A percentile compares a stretch with the other conserved stretches of the same genome.
Evolutionary conservation across 345 rosid species (phyloP).

Genomic region (Salix koriyanagi): DNA sequence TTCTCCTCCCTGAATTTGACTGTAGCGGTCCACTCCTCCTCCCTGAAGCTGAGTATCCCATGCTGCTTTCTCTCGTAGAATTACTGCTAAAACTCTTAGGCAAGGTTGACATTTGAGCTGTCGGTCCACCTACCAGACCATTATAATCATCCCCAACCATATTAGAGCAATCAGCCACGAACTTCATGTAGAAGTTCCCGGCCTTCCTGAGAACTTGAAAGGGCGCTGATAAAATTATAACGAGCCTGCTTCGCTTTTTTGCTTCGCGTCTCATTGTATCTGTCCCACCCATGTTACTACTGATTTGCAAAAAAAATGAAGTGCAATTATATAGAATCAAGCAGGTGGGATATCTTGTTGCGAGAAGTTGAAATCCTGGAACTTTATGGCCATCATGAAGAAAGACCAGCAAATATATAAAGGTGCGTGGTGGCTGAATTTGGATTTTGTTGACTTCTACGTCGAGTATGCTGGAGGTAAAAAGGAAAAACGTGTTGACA

Average conservation of each 20-base stretch:
- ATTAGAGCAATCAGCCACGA: conserved; percentile 27
- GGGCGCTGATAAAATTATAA: conserved; percentile 17
- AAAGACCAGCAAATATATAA: background rate
- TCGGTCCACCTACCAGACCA: conserved; percentile 13
- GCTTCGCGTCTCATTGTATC: conserved; percentile 11
- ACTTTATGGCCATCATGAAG: background rate
- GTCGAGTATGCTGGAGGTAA: background rate
- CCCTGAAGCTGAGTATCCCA: background rate
- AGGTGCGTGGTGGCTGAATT: background rate
- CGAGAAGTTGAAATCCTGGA: background rate
- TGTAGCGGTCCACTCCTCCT: background rate
- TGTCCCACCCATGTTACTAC: background rate
- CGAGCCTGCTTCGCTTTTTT: conserved; percentile 23
- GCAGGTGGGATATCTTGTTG: background rate
- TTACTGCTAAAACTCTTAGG: conserved; percentile 31
- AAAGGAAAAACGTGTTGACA: background rate
- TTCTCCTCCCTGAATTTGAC: background rate
- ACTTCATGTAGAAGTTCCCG: conserved; percentile 28
- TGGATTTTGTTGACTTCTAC: background rate
- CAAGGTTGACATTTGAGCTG: conserved; percentile 1
- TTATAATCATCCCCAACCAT: conserved; percentile 6
- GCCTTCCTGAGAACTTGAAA: conserved; percentile 35
- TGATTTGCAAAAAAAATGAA: background rate
- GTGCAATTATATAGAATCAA: background rate
- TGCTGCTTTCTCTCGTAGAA: conserved; percentile 11